These are phyloP conservation scores for Erigeron canadensis DNA, from an alignment of 129 eudicot genomes.

Conservation along the genomic window DNA sequence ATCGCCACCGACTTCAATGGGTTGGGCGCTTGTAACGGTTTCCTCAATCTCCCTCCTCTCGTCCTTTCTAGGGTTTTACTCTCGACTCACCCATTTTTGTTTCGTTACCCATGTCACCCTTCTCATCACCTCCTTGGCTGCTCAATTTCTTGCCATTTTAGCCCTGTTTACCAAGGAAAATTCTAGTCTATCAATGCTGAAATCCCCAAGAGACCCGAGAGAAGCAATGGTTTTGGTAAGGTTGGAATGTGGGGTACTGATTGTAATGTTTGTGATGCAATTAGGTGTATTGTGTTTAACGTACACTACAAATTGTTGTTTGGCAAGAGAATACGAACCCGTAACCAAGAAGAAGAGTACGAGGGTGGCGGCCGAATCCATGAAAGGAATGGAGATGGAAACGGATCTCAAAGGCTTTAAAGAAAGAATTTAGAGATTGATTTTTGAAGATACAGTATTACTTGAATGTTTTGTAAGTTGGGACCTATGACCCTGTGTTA, in stretches of 20 bases:
- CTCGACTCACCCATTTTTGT: constrained; percentile 51
- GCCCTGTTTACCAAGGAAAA: constrained; percentile 57
- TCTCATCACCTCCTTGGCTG: constrained; percentile 49
- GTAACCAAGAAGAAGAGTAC: constrained; percentile 21
- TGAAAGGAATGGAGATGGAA: neutral
- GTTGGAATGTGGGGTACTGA: constrained; percentile 60
- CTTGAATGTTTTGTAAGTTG: too few relatives aligned
- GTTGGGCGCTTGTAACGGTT: constrained; percentile 51
- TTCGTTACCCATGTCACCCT: constrained; percentile 58
- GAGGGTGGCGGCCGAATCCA: constrained; percentile 45
- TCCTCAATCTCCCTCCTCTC: constrained; percentile 57
- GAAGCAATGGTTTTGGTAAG: constrained; percentile 63
- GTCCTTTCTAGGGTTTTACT: constrained; percentile 55
- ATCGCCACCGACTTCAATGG: constrained; percentile 64
- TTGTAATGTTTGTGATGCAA: constrained; percentile 67
- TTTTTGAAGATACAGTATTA: neutral
- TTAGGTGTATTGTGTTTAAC: constrained; percentile 40
- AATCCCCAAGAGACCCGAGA: constrained; percentile 47
- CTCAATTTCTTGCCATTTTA: constrained; percentile 46
- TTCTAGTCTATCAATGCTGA: constrained; percentile 48
- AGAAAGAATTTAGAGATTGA: neutral
- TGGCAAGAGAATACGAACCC: constrained; percentile 48
- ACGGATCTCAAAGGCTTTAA: neutral
- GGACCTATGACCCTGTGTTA: too few relatives aligned
- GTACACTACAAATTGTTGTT: constrained; percentile 55